phyloP scores from a whole-genome alignment of 352 stramenopile genomes.

The Globisporangium megalacanthum region DNA sequence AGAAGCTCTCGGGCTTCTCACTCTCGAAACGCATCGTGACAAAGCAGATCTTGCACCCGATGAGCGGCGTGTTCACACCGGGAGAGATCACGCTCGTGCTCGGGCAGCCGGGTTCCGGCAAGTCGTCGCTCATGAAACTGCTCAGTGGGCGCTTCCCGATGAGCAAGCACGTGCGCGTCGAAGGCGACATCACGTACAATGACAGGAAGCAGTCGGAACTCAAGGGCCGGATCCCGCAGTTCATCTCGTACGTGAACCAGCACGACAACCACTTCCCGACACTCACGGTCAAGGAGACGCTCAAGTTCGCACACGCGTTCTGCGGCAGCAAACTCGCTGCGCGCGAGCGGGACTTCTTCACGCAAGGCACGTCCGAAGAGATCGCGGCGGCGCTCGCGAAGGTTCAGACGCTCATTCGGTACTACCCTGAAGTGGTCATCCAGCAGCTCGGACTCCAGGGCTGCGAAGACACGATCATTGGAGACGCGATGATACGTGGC shows the following conservation, averaged over 20 bases:
- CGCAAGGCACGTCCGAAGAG: neutral
- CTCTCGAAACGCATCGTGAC: no score
- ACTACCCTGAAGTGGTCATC: slow-evolving; percentile 1
- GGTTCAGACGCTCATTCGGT: neutral
- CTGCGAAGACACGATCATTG: slow-evolving; percentile 6
- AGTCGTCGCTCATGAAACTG: slow-evolving; percentile 17
- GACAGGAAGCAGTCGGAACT: neutral
- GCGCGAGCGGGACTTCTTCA: neutral
- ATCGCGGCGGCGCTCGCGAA: neutral
- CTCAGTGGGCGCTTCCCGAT: slow-evolving; percentile 16
- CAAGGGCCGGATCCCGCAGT: slow-evolving; percentile 23
- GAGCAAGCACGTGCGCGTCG: neutral
- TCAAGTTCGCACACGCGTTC: slow-evolving; percentile 38
- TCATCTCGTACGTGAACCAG: slow-evolving; percentile 44
- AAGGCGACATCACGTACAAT: slow-evolving; percentile 17
- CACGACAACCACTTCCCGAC: slow-evolving; percentile 41
- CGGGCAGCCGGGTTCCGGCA: slow-evolving; percentile 7
- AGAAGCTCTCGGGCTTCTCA: neutral
- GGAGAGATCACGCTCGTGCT: slow-evolving; percentile 16
- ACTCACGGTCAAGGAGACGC: no score
- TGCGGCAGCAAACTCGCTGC: slow-evolving; percentile 18
- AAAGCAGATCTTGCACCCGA: no score
- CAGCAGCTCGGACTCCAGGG: slow-evolving; percentile 1
- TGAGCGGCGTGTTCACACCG: slow-evolving; percentile 3
- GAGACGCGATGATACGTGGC: slow-evolving; percentile 35